Evolutionary conservation across 306 rosid species (phyloP), one percentile per base, ranked within the genome.

Genomic region (Crotalaria pallida): DNA sequence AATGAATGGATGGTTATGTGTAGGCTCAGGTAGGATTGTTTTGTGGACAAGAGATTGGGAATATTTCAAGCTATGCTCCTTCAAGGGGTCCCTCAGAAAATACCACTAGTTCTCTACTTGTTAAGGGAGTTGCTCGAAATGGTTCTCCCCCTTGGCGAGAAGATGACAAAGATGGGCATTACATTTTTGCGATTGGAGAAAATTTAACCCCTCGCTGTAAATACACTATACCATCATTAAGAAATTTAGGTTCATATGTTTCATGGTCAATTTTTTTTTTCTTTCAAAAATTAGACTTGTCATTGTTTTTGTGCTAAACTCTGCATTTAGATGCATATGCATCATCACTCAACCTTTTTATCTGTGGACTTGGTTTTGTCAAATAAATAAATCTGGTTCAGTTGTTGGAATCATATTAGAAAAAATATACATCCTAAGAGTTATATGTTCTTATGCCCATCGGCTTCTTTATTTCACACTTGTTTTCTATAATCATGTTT

Each of bases 81-180:
- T 71, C 96, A 77, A 81, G 81, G 76, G 90, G 88, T 72, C 83
- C 89, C 49, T 73, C 94, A 57, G 97, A 87, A 67, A 85, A 81
- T 77, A 80, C 81, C 75, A 74, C 71, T 93, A 77, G 78, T 83
- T 83, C 96, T 31, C 84, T 87, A 40, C 75, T 78, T 84, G 85
- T 78, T 62, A 89, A 88, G 86, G 95, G 85, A 73, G 91, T 86
- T 74, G 88, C 96, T 77, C 97, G 82, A 73, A 91, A 91, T 87
- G 89, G 90, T 84, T 94, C 99, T 56, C 97, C 99, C 83, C 99
- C 97, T 31, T 73, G 85, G 95, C 88, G 99, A 58, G 95, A 87
- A 71, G 99, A 94, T 88, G 99, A 94, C 97, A 94, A 94, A 77
- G 99, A 94, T 85, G 99, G 99, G 45, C 99, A 94, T 94, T 91